Conservation (phyloP, 768 basidiomycete genomes). For the Auriscalpium orientale region DNA sequence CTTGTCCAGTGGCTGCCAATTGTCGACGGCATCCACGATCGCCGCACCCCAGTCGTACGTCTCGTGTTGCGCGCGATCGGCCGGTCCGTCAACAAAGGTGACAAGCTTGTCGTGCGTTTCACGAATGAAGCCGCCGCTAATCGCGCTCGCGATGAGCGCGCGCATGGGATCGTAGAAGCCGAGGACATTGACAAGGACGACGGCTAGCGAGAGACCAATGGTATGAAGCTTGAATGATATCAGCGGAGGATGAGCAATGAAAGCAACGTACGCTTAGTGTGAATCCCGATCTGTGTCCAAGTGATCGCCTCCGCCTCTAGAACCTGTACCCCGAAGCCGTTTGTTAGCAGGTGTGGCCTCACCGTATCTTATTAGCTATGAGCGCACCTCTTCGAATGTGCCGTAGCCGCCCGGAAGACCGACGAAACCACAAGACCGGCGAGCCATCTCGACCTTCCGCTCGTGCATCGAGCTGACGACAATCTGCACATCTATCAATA, state of each 20-base stretch:
- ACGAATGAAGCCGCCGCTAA: slow-evolving; percentile 70
- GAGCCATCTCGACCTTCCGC: slow-evolving; percentile 88
- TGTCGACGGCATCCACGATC: slow-evolving; percentile 52
- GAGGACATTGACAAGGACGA: slow-evolving; percentile 80
- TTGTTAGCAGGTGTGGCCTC: too few species aligned
- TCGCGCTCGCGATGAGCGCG: slow-evolving; percentile 56
- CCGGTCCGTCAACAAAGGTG: slow-evolving; percentile 69
- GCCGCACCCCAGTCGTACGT: slow-evolving; percentile 75
- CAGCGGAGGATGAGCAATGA: background rate
- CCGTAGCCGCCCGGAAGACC: slow-evolving; percentile 92
- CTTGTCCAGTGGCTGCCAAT: slow-evolving; percentile 34
- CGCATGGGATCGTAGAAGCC: slow-evolving; percentile 82
- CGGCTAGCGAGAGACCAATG: slow-evolving; percentile 39
- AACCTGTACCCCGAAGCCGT: slow-evolving; percentile 37
- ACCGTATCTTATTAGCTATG: too few species aligned
- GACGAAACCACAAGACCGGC: slow-evolving; percentile 70
- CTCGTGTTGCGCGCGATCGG: slow-evolving; percentile 41
- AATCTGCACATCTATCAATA: slow-evolving; percentile 32
- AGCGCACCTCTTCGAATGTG: slow-evolving; percentile 84
- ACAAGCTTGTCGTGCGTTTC: slow-evolving; percentile 54
- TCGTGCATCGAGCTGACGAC: slow-evolving; percentile 81
- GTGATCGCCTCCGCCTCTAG: slow-evolving; percentile 92
- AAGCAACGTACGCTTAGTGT: slow-evolving; percentile 61
- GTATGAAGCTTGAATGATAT: background rate
- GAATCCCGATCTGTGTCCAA: slow-evolving; percentile 90